Conservation (phyloP, 495 filamentous ascomycete genomes). For the Podospora conica region DNA sequence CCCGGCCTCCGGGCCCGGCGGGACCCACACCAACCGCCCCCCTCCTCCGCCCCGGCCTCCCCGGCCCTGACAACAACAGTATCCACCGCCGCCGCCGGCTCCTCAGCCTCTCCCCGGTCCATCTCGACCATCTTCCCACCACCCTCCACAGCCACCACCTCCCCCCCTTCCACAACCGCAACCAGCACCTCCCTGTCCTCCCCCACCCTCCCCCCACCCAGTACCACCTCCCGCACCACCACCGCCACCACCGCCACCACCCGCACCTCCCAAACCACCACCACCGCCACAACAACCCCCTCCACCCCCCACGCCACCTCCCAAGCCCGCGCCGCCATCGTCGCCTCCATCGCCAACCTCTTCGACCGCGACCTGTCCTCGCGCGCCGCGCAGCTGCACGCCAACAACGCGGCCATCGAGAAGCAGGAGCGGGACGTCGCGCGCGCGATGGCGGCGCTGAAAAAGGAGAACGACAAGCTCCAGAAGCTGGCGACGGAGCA, state of each 20-base stretch:
- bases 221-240: not conserved
- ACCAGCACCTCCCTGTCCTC: not conserved
- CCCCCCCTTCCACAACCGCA: not conserved
- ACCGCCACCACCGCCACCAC: not conserved
- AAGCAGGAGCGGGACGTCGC: slow-evolving; percentile 67
- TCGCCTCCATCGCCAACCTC: slow-evolving; percentile 70
- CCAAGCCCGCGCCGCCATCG: slow-evolving; percentile 69
- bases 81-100: not conserved
- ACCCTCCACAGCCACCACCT: not conserved
- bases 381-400: slow-evolving; percentile 69
- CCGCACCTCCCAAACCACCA: not conserved
- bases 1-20: slow-evolving; percentile 2
- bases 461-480: slow-evolving; percentile 65
- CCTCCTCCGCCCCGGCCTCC: not conserved
- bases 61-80: not conserved
- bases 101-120: not conserved
- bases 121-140: not conserved
- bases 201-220: not conserved
- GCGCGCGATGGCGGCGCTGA: slow-evolving; percentile 58
- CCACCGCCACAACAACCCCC: not conserved
- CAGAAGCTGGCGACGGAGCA: slow-evolving; percentile 62
- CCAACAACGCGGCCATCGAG: slow-evolving; percentile 60
- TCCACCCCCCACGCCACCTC: not conserved
- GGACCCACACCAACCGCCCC: slow-evolving; percentile 11
- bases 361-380: slow-evolving; percentile 63